Conservation (phyloP, 495 filamentous ascomycete species). For the Hypoxylon fuscum region DNA sequence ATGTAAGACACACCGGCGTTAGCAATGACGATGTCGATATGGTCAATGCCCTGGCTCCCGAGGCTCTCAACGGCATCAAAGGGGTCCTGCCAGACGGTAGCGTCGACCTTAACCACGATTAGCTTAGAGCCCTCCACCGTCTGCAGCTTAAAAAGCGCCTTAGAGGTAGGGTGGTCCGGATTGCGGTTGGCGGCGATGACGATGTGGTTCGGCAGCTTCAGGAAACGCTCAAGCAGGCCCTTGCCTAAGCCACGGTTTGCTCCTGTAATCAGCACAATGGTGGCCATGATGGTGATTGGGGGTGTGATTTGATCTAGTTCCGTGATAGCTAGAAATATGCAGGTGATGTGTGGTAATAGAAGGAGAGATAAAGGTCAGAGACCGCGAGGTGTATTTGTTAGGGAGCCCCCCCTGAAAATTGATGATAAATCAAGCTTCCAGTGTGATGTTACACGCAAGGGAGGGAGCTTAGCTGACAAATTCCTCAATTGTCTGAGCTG, state of each 20-base stretch:
- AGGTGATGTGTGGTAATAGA: too few relatives aligned
- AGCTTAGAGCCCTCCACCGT: slow-evolving; percentile 27
- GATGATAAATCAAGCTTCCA: too few relatives aligned
- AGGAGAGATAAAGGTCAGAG: too few relatives aligned
- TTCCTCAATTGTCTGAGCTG: too few relatives aligned
- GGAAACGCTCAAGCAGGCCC: slow-evolving; percentile 36
- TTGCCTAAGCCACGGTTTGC: slow-evolving; percentile 45
- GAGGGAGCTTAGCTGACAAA: too few relatives aligned
- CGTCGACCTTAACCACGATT: slow-evolving; percentile 45
- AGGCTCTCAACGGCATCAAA: slow-evolving; percentile 31
- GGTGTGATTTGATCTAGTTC: too few relatives aligned
- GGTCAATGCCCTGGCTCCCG: slow-evolving; percentile 31
- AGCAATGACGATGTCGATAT: slow-evolving; percentile 45
- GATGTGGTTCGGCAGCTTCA: slow-evolving; percentile 40
- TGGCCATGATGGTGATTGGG: too few relatives aligned
- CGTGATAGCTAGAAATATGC: too few relatives aligned
- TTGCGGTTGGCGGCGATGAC: slow-evolving; percentile 49
- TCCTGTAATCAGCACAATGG: slow-evolving; percentile 42
- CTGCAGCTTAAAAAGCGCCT: slow-evolving; percentile 38
- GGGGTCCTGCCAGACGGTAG: slow-evolving; percentile 29
- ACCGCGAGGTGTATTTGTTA: too few relatives aligned
- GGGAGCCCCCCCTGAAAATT: too few relatives aligned
- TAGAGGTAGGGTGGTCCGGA: slow-evolving; percentile 32
- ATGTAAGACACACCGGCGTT: slow-evolving; percentile 43
- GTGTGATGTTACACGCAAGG: too few relatives aligned